These are phyloP conservation scores for Saussurea involucrata DNA, from an alignment of 129 eudicot species.

Conservation along the genomic window DNA sequence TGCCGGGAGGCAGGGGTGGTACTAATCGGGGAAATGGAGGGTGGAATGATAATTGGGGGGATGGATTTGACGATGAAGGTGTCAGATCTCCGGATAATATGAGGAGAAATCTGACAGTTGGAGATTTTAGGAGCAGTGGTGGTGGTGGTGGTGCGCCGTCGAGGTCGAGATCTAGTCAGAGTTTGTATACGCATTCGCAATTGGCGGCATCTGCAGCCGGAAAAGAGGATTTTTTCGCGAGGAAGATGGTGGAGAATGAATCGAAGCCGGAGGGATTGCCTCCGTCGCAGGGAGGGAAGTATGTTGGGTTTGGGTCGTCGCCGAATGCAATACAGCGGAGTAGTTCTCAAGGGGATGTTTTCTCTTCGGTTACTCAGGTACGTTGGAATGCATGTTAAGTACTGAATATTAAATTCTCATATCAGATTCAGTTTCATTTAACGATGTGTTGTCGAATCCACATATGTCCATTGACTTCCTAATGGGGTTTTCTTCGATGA, in stretches of 20 bases:
- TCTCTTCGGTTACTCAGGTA: constrained; percentile 75
- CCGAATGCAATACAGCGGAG: constrained; percentile 36
- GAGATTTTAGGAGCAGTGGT: constrained; percentile 64
- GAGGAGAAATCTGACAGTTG: constrained; percentile 71
- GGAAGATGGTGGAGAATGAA: constrained; percentile 69
- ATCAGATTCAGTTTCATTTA: not conserved
- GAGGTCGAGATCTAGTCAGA: constrained; percentile 63
- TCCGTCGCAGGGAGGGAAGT: constrained; percentile 89
- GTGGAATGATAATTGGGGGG: constrained; percentile 64
- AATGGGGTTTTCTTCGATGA: not conserved
- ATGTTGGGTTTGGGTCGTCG: constrained; percentile 85
- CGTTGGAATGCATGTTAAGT: not conserved
- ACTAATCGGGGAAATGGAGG: constrained; percentile 30
- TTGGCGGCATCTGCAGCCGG: constrained; percentile 67
- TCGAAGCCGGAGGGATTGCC: constrained; percentile 71
- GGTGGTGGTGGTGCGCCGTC: constrained; percentile 47
- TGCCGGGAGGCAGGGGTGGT: constrained; percentile 28
- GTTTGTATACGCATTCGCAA: constrained; percentile 54
- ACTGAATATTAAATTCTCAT: not conserved
- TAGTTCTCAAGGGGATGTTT: constrained; percentile 67
- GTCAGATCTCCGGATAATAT: constrained; percentile 25
- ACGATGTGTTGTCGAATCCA: too few species aligned
- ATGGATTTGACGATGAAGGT: constrained; percentile 32
- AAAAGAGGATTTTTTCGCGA: constrained; percentile 68
- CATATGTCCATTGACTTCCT: not conserved